These are phyloP conservation scores for Xylaria grammica DNA, from an alignment of 495 filamentous ascomycete genomes.

Conservation along the genomic window DNA sequence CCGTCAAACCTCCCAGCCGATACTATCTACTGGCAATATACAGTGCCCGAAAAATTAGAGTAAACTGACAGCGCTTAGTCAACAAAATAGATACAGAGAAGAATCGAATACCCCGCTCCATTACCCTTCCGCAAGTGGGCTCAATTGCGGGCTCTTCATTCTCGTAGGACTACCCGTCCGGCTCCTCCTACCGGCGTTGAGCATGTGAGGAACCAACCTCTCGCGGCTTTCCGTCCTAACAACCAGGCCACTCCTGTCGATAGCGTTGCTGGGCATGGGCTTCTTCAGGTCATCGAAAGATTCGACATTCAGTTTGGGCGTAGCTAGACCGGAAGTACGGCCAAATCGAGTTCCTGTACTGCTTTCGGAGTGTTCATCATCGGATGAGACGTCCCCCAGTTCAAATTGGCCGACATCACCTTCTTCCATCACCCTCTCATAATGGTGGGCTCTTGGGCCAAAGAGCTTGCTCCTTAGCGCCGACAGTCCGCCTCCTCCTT, in stretches of 20 bases:
- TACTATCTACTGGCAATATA: background rate
- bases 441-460: conserved; percentile 56
- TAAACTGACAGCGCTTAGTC: conserved; percentile 1
- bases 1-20: background rate
- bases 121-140: conserved; percentile 48
- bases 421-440: conserved; percentile 87
- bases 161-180: conserved; percentile 68
- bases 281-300: conserved; percentile 61
- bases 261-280: conserved; percentile 55
- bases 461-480: conserved; percentile 63
- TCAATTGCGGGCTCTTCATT: conserved; percentile 67
- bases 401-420: conserved; percentile 73
- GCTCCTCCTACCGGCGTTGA: conserved; percentile 60
- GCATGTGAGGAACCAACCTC: conserved; percentile 58
- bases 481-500: conserved; percentile 60
- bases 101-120: background rate
- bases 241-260: conserved; percentile 76
- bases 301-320: conserved; percentile 67
- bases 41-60: conserved; percentile 18
- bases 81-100: conserved; percentile 32
- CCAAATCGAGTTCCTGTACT: conserved; percentile 54
- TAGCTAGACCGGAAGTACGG: conserved; percentile 65
- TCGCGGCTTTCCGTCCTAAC: conserved; percentile 84
- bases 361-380: conserved; percentile 59
- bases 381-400: conserved; percentile 66